These are phyloP conservation scores for Sugiyamaella boreocaroliniensis DNA, from an alignment of 805 yeast genomes.

Conservation along the genomic window DNA sequence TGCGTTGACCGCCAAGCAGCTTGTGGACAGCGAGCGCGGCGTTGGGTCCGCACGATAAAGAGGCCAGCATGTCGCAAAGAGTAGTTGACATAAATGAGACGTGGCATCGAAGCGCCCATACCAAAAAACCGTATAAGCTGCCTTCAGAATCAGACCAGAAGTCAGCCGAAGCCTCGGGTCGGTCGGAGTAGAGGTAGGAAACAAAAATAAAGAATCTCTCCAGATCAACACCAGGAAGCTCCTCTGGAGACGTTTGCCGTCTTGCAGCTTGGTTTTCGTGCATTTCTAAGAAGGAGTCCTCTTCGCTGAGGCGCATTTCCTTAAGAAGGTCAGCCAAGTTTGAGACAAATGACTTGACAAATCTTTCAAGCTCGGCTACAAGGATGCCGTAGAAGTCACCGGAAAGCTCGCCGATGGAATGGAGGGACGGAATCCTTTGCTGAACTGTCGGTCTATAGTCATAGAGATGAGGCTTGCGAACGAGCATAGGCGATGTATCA, in stretches of 20 bases:
- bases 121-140: constrained; percentile 69
- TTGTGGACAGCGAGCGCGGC: constrained; percentile 37
- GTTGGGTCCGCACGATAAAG: constrained; percentile 56
- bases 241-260: constrained; percentile 10
- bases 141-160: constrained; percentile 69
- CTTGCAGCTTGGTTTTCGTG: constrained; percentile 27
- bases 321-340: constrained; percentile 35
- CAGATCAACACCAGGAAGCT: constrained; percentile 71
- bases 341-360: constrained; percentile 27
- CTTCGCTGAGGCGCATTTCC: constrained; percentile 35
- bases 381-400: constrained; percentile 11
- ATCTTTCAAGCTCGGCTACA: constrained; percentile 18
- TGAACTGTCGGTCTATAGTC: constrained; percentile 24
- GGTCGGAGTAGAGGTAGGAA: constrained; percentile 56
- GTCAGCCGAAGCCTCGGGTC: constrained; percentile 47
- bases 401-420: constrained; percentile 11
- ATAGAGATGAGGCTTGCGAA: constrained; percentile 12
- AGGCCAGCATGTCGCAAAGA: constrained; percentile 70
- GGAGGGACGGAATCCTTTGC: constrained; percentile 25
- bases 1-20: constrained; percentile 14
- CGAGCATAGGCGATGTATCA: constrained; percentile 21
- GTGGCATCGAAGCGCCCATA: constrained; percentile 81
- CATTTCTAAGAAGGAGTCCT: constrained; percentile 16
- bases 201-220: constrained; percentile 80
- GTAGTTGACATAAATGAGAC: constrained; percentile 71